Base-by-base conservation (phyloP, 2,329 filamentous ascomycete genomes). In the Nigrospora osmanthi region DNA sequence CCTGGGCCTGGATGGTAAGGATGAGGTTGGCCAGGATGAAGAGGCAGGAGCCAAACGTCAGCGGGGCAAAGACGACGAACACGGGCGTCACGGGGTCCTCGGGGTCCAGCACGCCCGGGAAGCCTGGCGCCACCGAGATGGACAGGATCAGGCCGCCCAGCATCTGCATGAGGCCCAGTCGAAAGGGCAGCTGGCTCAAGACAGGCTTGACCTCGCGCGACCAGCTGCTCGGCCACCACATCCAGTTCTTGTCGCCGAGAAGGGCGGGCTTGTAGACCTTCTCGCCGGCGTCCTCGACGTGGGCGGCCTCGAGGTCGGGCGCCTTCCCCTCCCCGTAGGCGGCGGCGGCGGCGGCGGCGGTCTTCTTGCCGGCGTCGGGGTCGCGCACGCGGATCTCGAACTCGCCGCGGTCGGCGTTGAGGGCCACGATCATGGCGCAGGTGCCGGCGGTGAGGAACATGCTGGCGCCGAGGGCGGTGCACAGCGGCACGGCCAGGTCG, bases 1-100 rank as follows among this genome's bases (percentile, higher is more conserved):
- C 43, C 41, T 52, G 47, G 14, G 38, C 12, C 40, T 19, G 40
- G 33, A 53, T 38, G 10, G 47, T 15, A 35, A 52, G 44, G 34
- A 30, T 34, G 19, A 46, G 11, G 40, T 52, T 52, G 28, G 42
- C 46, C 7, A 50, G 9, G 16, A 51, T 23, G 34, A 50, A 50
- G 39, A 53, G 34, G 4, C 23, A 43, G 16, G 43, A 44, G 36
- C 47, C 51, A 4, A 49, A 35, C n/a, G 44, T 11, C n/a, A 48
- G 40, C 2, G 47, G 49, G 19, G 40, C 33, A 31, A 47, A 47
- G 11, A 53, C 43, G 11, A 46, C 42, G 16, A 45, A 34, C 9
- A 46, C 32, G 13, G 38, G 19, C 9, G 44, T 34, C 30, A 38
- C 13, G 17, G 39, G 10, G 16, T 44, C 30, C 3, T 15, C 17